A percentile compares a stretch with the other conserved stretches of the same genome.
Evolutionary conservation across 805 yeast genomes (phyloP).

Genomic region (Candida morakotiae): DNA sequence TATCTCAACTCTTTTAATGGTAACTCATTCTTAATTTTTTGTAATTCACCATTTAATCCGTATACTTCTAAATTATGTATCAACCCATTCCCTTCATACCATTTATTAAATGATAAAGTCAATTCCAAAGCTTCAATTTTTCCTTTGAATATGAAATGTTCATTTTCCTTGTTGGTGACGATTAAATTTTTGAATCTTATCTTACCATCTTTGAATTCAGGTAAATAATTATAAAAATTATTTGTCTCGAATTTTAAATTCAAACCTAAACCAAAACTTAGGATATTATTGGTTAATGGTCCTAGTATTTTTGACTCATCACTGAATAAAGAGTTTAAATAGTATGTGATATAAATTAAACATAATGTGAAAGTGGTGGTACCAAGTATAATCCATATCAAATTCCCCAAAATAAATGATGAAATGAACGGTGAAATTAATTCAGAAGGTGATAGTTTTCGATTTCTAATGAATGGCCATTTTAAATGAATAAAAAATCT

Average conservation of each 20-base stretch:
- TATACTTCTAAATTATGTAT: slow-evolving; percentile 45
- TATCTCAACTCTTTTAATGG: slow-evolving; percentile 16
- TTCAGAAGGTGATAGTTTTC: slow-evolving; percentile 42
- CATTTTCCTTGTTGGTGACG: slow-evolving; percentile 13
- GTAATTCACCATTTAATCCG: slow-evolving; percentile 42
- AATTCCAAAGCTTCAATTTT: slow-evolving; percentile 40
- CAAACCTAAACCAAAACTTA: slow-evolving; percentile 37
- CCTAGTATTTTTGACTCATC: slow-evolving; percentile 28
- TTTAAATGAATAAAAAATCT: slow-evolving; percentile 35
- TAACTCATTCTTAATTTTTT: slow-evolving; percentile 9
- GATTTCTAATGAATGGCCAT: slow-evolving; percentile 46
- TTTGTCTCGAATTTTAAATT: slow-evolving; percentile 31
- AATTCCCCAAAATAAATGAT: slow-evolving; percentile 55
- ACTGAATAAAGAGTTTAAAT: slow-evolving; percentile 1
- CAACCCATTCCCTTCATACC: slow-evolving; percentile 54
- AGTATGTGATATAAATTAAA: slow-evolving; percentile 41
- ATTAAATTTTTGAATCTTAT: slow-evolving; percentile 41
- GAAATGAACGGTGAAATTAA: slow-evolving; percentile 53
- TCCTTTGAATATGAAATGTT: slow-evolving; percentile 24
- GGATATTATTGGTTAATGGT: slow-evolving; percentile 28
- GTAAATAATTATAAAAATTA: slow-evolving; percentile 34
- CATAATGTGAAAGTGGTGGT: slow-evolving; percentile 54
- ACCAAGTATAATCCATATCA: slow-evolving; percentile 51
- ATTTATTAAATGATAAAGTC: slow-evolving; percentile 47
- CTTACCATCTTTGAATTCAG: slow-evolving; percentile 48